These are phyloP conservation scores for Catunica adiposa DNA, from an alignment of 2,329 filamentous ascomycete genomes.

Conservation along the genomic window DNA sequence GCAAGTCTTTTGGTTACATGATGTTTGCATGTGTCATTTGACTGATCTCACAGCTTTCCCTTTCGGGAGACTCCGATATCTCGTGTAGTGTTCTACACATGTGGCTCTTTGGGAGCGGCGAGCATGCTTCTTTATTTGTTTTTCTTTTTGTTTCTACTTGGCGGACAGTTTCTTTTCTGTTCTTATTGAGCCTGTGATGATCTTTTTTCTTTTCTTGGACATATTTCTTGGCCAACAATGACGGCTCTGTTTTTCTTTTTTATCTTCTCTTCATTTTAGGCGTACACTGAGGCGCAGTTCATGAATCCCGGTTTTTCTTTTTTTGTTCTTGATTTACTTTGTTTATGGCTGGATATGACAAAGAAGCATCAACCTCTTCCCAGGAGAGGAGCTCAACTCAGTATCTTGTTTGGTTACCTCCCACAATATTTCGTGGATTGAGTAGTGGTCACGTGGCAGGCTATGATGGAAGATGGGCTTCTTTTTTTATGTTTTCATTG, in stretches of 20 bases:
- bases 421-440: not conserved
- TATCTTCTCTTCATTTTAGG: too few relatives aligned
- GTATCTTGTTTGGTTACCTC: too few relatives aligned
- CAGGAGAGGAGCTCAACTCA: not conserved
- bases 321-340: not conserved
- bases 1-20: not conserved
- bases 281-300: not conserved
- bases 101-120: not conserved
- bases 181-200: too few relatives aligned
- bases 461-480: not conserved
- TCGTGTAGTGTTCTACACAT: not conserved
- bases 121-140: constrained; percentile 2
- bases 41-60: not conserved
- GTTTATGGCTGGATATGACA: constrained; percentile 1
- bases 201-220: not conserved
- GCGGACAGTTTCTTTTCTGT: not conserved
- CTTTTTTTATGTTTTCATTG: not conserved
- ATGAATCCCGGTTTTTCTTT: too few relatives aligned
- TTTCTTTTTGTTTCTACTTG: constrained; percentile 6
- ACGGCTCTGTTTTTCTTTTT: not conserved
- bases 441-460: not conserved
- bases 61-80: not conserved
- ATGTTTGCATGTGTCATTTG: not conserved
- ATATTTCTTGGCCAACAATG: not conserved
- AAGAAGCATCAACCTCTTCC: constrained; percentile 2